Conservation (phyloP, 2,329 filamentous ascomycete species). For the Delphinella strobiligena region DNA sequence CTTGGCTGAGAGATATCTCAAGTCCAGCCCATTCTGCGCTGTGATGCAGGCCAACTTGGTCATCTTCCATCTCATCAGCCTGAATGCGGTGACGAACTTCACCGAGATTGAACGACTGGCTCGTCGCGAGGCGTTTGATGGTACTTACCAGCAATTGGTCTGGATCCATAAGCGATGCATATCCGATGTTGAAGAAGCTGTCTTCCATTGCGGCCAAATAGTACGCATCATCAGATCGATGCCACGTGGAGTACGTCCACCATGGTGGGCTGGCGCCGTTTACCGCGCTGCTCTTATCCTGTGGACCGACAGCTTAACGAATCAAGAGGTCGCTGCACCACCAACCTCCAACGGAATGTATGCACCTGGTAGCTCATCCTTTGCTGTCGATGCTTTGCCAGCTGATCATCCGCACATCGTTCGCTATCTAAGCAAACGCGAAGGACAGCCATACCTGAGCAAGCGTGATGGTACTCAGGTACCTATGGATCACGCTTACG, state of each 20-base stretch:
- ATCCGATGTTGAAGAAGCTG: conserved; percentile 48
- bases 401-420: conserved; percentile 40
- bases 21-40: conserved; percentile 44
- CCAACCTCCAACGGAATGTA: conserved; percentile 25
- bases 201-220: conserved; percentile 58
- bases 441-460: conserved; percentile 22
- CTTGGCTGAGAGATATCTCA: conserved; percentile 45
- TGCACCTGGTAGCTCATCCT: conserved; percentile 27
- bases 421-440: conserved; percentile 41
- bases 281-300: conserved; percentile 55
- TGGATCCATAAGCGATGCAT: conserved; percentile 52
- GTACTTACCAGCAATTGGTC: conserved; percentile 40
- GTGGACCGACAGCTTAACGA: conserved; percentile 49
- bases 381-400: conserved; percentile 39
- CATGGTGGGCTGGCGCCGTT: conserved; percentile 60
- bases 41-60: conserved; percentile 54
- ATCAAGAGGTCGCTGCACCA: conserved; percentile 31
- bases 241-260: conserved; percentile 47
- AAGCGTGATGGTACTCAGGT: conserved; percentile 37
- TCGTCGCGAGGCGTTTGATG: conserved; percentile 46
- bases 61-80: conserved; percentile 57
- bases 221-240: conserved; percentile 49
- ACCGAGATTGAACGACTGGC: conserved; percentile 55
- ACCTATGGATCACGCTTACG: conserved; percentile 34
- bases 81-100: conserved; percentile 58